These are phyloP conservation scores for Rhizophora apiculata DNA, from an alignment of 345 rosid genomes.

Conservation along the genomic window DNA sequence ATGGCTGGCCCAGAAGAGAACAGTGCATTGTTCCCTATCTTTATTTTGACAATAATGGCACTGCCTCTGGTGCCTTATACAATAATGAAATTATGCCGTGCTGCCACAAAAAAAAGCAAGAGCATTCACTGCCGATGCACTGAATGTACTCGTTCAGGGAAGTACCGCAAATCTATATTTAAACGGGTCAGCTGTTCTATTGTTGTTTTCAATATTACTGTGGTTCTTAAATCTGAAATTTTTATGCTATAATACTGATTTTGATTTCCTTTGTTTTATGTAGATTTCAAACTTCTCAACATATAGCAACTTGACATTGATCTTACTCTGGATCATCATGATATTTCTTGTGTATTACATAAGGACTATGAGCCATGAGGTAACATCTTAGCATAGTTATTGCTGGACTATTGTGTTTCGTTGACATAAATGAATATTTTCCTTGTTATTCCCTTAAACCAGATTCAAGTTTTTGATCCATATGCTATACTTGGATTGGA, in stretches of 20 bases:
- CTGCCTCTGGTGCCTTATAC: slow-evolving; percentile 91
- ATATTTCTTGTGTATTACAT: slow-evolving; percentile 86
- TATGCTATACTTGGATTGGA: slow-evolving; percentile 75
- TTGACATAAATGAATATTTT: not conserved
- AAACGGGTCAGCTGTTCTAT: slow-evolving; percentile 46
- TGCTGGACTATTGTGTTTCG: not conserved
- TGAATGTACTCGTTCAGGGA: slow-evolving; percentile 76
- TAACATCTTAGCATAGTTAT: slow-evolving; percentile 12
- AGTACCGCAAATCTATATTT: slow-evolving; percentile 81
- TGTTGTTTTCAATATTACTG: not conserved
- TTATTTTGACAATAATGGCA: slow-evolving; percentile 93
- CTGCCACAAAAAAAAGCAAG: slow-evolving; percentile 66
- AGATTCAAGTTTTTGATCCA: slow-evolving; percentile 93
- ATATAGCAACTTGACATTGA: slow-evolving; percentile 77
- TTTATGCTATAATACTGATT: too few species aligned
- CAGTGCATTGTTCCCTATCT: slow-evolving; percentile 84
- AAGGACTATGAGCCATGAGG: slow-evolving; percentile 84
- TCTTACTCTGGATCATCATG: slow-evolving; percentile 83
- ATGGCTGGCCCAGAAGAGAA: slow-evolving; percentile 97
- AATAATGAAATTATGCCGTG: slow-evolving; percentile 59
- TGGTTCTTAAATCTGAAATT: not conserved
- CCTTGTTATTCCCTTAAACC: slow-evolving; percentile 15
- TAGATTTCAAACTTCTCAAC: slow-evolving; percentile 96
- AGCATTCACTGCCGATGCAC: slow-evolving; percentile 77
- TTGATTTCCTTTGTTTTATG: slow-evolving; percentile 14